Conservation (phyloP, 108 stramenopile genomes). For the Discostella stelligeroides region DNA sequence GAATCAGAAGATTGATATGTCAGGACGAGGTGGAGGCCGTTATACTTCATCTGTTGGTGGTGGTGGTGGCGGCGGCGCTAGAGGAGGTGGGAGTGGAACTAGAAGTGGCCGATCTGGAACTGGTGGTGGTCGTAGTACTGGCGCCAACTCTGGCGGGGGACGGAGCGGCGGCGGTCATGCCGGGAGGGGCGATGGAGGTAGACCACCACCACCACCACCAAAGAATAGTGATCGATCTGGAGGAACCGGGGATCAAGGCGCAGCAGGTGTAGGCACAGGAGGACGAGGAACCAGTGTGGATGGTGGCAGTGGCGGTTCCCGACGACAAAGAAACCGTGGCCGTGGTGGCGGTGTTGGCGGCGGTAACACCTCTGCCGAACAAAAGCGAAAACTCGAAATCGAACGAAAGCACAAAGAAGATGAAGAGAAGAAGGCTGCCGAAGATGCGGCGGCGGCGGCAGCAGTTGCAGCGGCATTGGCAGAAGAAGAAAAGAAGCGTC, state of each 20-base stretch:
- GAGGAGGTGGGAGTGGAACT: not conserved
- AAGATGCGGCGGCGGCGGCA: too few relatives aligned
- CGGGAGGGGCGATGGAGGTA: conserved; percentile 8
- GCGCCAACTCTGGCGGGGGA: not conserved
- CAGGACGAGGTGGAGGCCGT: conserved; percentile 8
- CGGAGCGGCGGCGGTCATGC: not conserved
- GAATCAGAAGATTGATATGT: too few relatives aligned
- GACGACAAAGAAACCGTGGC: conserved; percentile 3
- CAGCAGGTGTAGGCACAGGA: conserved; percentile 11
- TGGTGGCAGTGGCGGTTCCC: conserved; percentile 7
- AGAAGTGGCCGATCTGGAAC: not conserved
- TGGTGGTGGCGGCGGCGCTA: not conserved
- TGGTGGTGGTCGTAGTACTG: not conserved
- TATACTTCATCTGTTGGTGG: not conserved
- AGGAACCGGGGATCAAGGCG: too few relatives aligned
- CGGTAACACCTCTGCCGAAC: too few relatives aligned
- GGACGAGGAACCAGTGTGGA: conserved; percentile 16
- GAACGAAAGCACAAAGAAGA: too few relatives aligned
- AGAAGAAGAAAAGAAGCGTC: conserved; percentile 19
- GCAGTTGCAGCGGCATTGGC: conserved; percentile 5
- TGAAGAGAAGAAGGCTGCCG: too few relatives aligned
- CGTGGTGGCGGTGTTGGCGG: not conserved
- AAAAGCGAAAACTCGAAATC: too few relatives aligned
- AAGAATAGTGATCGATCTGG: too few relatives aligned
- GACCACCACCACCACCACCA: too few relatives aligned